Evolutionary conservation across 345 rosid species (phyloP).

Genomic region (Rhodamnia rubescens): DNA sequence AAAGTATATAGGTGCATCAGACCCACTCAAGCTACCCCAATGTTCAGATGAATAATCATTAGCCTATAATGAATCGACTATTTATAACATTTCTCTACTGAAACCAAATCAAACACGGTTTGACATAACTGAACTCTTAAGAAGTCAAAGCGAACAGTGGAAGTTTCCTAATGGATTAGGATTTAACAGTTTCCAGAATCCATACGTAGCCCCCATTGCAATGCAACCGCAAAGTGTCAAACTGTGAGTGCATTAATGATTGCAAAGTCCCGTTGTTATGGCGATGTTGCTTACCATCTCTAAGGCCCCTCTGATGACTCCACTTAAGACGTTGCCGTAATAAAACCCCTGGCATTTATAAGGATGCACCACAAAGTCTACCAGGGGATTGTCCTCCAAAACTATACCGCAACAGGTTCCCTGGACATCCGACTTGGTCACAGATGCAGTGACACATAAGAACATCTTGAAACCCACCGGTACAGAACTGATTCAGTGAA

Average conservation of each 20-base stretch:
- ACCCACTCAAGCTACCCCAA: rapidly evolving
- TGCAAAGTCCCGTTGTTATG: background rate
- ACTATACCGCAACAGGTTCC: conserved; percentile 77
- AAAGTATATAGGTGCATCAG: background rate
- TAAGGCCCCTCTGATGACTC: conserved; percentile 84
- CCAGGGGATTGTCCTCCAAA: conserved; percentile 89
- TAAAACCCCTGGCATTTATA: conserved; percentile 88
- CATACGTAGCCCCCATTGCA: background rate
- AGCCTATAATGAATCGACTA: background rate
- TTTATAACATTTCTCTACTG: background rate
- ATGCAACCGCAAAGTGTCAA: background rate
- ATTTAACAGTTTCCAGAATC: background rate
- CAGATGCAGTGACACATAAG: conserved; percentile 78
- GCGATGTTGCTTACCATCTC: conserved; percentile 56
- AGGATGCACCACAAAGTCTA: conserved; percentile 92
- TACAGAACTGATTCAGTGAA: background rate
- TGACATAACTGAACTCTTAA: background rate
- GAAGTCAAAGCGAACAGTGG: background rate
- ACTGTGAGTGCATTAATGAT: background rate
- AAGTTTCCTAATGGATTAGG: background rate
- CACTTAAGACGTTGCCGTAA: conserved; percentile 82
- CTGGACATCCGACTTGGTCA: conserved; percentile 72
- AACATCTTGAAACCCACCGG: conserved; percentile 98
- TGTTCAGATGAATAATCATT: background rate
- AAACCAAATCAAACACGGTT: background rate